A percentile compares a stretch with the other conserved stretches of the same genome.
These are phyloP conservation scores for Sarocladium strictum DNA, from an alignment of 2,329 filamentous ascomycete species.

Conservation along the genomic window DNA sequence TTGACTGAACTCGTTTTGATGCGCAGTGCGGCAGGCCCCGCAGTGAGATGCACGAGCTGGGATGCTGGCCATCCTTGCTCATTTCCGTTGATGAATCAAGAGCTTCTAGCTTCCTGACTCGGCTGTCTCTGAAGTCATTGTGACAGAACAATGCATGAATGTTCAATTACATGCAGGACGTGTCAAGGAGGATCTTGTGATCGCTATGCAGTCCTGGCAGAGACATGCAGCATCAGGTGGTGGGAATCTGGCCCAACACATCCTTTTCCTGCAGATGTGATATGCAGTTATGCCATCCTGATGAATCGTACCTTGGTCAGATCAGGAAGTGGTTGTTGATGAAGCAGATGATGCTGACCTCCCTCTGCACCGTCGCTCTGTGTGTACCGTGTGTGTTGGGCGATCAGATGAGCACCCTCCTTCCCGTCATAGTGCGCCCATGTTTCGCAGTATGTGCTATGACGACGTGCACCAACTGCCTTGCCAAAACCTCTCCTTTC, in stretches of 20 bases:
- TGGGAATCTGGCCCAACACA: neutral
- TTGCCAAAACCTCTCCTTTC: neutral
- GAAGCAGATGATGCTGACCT: too few species aligned
- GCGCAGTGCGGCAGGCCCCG: neutral
- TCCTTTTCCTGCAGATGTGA: neutral
- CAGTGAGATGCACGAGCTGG: neutral
- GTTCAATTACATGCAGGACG: too few species aligned
- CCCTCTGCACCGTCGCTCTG: too few species aligned
- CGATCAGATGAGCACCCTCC: neutral
- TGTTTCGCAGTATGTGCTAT: neutral
- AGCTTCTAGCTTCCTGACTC: too few species aligned
- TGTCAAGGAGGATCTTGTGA: neutral
- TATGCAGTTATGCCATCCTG: neutral
- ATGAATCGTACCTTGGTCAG: neutral
- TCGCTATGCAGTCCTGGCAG: neutral
- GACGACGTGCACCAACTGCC: too few species aligned
- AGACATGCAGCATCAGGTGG: neutral
- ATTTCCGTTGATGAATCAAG: neutral
- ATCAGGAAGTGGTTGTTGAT: neutral
- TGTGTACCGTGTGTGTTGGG: neutral
- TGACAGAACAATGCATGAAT: too few species aligned
- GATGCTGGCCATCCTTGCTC: neutral
- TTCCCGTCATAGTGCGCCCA: neutral
- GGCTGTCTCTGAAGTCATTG: too few species aligned
- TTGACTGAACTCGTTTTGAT: neutral